Evolutionary conservation across 257 asterid species (phyloP), one percentile per base, ranked within the genome.

Genomic region (Capsicum pubescens): DNA sequence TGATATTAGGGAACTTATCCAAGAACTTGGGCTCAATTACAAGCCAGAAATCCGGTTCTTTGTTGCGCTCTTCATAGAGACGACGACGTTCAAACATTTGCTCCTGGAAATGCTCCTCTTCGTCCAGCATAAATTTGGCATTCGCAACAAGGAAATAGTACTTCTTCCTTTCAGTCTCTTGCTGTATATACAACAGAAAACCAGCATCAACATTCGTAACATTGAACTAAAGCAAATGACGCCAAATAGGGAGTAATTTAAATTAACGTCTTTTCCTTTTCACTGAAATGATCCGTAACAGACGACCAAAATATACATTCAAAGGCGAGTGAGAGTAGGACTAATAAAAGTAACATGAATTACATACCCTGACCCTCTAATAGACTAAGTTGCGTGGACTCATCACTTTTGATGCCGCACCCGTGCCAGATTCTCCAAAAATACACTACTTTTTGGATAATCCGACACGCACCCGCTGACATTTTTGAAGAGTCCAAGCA

Each of bases 41-140:
- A 84, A 96, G 99, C 99, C 99, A 96, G 88, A 96, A 96, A 88
- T 96, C 98, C 84, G 90, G 97, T 86, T 93, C 97, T 70, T 72
- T 88, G 67, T 83, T 87, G 48, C 97, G 89, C 89, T 96, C 99
- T 21, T 60, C 93, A 48, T 50, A 96, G 44, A 85, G 82, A 8
- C 98, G 89, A 32, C 90, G 95, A 60, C 99, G 91, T 88, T 96
- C 99, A 16, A 35, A 77, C 91, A 96, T 80, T 48, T 85, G 94
- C 89, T 96, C 99, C 88, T 94, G 84, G 92, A 96, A 96, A 86
- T 96, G 99, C 94, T 96, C 99, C 90, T 96, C 99, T 81, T 96
- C 99, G 54, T 96, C 99, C 93, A 96, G 82, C 99, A 96, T 96
- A 87, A 96, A 96, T 86, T 94, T 94, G 6, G 98, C 98, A 90